Evolutionary conservation across 441 rosid species (phyloP).

Genomic region (Jatropha podagrica): DNA sequence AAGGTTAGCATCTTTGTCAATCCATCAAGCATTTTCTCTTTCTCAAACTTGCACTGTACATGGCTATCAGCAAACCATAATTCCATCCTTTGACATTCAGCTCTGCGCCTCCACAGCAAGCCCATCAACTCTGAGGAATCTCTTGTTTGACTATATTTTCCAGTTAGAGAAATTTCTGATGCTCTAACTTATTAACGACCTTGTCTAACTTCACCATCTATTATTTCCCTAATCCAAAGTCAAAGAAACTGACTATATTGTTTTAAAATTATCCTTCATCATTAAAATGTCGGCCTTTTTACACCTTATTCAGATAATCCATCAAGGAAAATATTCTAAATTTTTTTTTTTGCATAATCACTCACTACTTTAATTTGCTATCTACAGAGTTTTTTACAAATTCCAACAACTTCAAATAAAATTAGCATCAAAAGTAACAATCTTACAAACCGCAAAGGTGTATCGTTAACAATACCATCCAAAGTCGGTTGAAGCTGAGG

Average conservation of each 20-base stretch:
- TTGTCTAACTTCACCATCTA: not conserved
- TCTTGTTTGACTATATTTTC: not conserved
- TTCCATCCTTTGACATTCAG: not conserved
- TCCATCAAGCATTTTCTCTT: not conserved
- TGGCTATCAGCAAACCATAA: not conserved
- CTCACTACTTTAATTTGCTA: not conserved
- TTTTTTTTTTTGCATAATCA: not conserved
- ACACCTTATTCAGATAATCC: not conserved
- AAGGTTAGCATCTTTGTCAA: not conserved
- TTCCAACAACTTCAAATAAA: not conserved
- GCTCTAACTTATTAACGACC: too few species aligned
- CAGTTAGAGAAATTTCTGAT: not conserved
- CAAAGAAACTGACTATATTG: not conserved
- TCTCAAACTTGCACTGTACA: not conserved
- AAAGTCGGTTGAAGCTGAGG: slow-evolving; percentile 52
- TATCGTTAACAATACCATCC: slow-evolving; percentile 49
- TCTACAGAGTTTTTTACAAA: not conserved
- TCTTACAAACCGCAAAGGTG: not conserved
- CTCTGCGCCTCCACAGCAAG: not conserved
- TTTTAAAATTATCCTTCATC: not conserved
- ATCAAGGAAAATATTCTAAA: not conserved
- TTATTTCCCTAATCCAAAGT: not conserved
- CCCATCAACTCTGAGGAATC: not conserved
- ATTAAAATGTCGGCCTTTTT: not conserved
- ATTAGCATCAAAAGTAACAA: not conserved